Evolutionary conservation across 2,329 filamentous ascomycete species (phyloP).

Genomic region (Sarocladium strictum): DNA sequence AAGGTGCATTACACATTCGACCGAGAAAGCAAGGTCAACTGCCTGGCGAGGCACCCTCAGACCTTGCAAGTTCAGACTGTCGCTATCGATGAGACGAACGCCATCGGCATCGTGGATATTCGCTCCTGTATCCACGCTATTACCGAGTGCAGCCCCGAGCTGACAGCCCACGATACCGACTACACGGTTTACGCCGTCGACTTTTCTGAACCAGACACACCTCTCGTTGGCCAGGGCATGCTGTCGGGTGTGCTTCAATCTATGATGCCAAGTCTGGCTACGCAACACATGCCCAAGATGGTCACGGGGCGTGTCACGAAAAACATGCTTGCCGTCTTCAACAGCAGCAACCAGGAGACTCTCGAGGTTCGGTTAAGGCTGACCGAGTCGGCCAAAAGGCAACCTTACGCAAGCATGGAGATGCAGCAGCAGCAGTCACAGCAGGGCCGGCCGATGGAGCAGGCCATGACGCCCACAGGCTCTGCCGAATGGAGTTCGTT

Average conservation of each 20-base stretch:
- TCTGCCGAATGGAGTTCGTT: slow-evolving; percentile 74
- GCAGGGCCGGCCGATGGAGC: slow-evolving; percentile 22
- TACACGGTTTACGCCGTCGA: slow-evolving; percentile 98
- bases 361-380: slow-evolving; percentile 89
- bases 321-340: slow-evolving; percentile 79
- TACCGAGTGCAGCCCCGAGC: slow-evolving; percentile 72
- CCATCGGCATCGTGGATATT: slow-evolving; percentile 84
- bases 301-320: slow-evolving; percentile 88
- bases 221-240: slow-evolving; percentile 92
- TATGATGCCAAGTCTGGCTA: slow-evolving; percentile 28
- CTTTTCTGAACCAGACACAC: slow-evolving; percentile 90
- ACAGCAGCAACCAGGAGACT: slow-evolving; percentile 70
- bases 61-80: slow-evolving; percentile 75
- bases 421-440: slow-evolving; percentile 14
- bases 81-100: slow-evolving; percentile 68
- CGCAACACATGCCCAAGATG: slow-evolving; percentile 54
- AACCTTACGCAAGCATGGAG: slow-evolving; percentile 21
- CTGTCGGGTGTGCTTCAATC: slow-evolving; percentile 71
- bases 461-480: slow-evolving; percentile 48
- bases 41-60: slow-evolving; percentile 79
- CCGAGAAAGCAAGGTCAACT: slow-evolving; percentile 79
- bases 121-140: slow-evolving; percentile 83
- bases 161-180: slow-evolving; percentile 64
- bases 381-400: slow-evolving; percentile 63
- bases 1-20: slow-evolving; percentile 98